Evolutionary conservation across 2,329 filamentous ascomycete species (phyloP), one percentile per base, ranked within the genome.

Genomic region (Penicillium sp.): DNA sequence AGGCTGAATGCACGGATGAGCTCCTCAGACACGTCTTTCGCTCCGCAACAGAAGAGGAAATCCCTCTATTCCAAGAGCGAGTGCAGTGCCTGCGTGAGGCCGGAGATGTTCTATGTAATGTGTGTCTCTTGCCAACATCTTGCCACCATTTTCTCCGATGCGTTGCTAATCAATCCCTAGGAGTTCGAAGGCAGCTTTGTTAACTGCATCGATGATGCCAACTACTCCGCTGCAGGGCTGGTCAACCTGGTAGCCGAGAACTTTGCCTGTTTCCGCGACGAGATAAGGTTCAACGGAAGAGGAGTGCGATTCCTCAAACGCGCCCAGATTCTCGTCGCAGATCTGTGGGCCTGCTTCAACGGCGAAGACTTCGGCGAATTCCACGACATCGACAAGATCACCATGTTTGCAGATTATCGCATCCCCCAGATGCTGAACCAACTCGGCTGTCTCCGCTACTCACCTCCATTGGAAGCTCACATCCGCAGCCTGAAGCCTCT

Each of bases 401-500:
- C 93, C 50, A 97, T 97, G 85, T 98, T 98, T 74, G 90, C 93
- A 63, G 93, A 98, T 72, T 98, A 98, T 65, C 86, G 93, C 35
- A 85, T 98, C 44, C 94, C 94, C 11, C 93, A 98, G 71, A 93
- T 96, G 58, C 78, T 98, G 27, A 82, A 90, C 59, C 82, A 82
- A 8, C 75, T 97, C 36, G 87, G 87, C 14, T 91, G 89, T 47
- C 72, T 98, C 40, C 82, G 80, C 59, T 96, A 93, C 69, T 90
- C 87, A 54, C 93, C 93, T 0, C 78, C 83, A 0, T 73, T 98
- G 36, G 83, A 89, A 41, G 76, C 78, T 27, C 78, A 84, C 13
- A 84, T 98, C 58, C 77, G 79, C 26, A 74, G 77, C 23, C 77
- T 80, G 42, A 77, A 84, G 53, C 62, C 77, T 1, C 78, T 98